phyloP scores from a whole-genome alignment of 83 land plant genomes.

The Larix sibirica region DNA sequence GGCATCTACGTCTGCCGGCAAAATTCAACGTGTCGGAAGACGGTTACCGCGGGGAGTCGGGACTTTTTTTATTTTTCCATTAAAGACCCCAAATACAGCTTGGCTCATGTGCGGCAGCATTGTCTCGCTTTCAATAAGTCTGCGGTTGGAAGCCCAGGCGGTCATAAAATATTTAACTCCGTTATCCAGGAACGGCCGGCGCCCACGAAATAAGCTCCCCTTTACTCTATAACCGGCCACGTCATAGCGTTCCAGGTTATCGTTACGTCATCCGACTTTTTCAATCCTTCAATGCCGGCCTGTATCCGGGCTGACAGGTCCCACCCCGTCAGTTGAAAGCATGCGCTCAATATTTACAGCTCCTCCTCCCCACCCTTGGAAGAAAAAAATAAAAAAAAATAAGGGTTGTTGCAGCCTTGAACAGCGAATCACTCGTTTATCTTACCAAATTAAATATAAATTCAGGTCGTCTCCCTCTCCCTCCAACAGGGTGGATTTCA shows the following conservation, averaged over 20 bases:
- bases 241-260: background rate
- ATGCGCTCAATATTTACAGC: too few species aligned
- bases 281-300: constrained; percentile 17
- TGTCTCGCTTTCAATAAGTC: constrained; percentile 15
- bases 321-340: background rate
- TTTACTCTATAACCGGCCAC: background rate
- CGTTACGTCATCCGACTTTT: background rate
- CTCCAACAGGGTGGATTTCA: too few species aligned
- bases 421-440: too few species aligned
- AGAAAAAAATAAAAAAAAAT: too few species aligned
- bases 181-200: constrained; percentile 4
- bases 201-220: constrained; percentile 8
- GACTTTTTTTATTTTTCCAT: background rate
- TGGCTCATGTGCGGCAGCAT: constrained; percentile 16
- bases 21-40: background rate
- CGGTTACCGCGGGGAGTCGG: background rate
- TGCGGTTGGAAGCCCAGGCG: constrained; percentile 2
- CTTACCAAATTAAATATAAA: too few species aligned
- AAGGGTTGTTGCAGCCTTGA: too few species aligned
- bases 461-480: too few species aligned
- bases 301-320: constrained; percentile 12
- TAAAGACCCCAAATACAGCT: background rate
- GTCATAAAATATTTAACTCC: too few species aligned
- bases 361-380: too few species aligned
- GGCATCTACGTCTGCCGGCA: constrained; percentile 2